Evolutionary conservation across 257 asterid species (phyloP).

Genomic region (Solanum pennellii): DNA sequence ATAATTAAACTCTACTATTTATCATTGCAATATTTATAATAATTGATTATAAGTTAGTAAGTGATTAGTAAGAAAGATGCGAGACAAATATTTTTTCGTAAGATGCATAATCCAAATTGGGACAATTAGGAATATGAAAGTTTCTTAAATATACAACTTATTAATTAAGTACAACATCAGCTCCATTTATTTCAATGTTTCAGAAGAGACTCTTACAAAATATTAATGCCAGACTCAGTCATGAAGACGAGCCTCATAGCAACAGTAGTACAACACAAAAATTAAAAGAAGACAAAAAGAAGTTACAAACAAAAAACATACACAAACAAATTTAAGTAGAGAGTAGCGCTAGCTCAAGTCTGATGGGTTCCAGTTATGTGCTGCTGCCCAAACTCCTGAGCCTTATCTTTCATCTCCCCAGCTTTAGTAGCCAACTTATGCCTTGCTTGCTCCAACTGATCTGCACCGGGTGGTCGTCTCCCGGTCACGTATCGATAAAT

Average conservation of each 20-base stretch:
- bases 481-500: conserved; percentile 55
- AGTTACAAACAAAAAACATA: background rate
- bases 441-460: conserved; percentile 33
- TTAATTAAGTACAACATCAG: background rate
- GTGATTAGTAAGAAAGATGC: no score
- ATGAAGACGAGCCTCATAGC: background rate
- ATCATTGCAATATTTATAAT: no score
- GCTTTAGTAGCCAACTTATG: conserved; percentile 45
- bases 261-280: background rate
- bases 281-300: background rate
- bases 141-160: background rate
- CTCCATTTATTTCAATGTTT: background rate
- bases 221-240: background rate
- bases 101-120: no score
- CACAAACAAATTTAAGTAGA: background rate
- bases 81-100: no score
- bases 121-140: no score
- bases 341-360: background rate
- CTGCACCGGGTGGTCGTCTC: conserved; percentile 47
- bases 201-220: background rate
- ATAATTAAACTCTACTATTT: no score
- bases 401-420: conserved; percentile 56
- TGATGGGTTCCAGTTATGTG: background rate
- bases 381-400: conserved; percentile 27
- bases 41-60: no score